Conservation (phyloP, 306 rosid species). For the Purshia tridentata region DNA sequence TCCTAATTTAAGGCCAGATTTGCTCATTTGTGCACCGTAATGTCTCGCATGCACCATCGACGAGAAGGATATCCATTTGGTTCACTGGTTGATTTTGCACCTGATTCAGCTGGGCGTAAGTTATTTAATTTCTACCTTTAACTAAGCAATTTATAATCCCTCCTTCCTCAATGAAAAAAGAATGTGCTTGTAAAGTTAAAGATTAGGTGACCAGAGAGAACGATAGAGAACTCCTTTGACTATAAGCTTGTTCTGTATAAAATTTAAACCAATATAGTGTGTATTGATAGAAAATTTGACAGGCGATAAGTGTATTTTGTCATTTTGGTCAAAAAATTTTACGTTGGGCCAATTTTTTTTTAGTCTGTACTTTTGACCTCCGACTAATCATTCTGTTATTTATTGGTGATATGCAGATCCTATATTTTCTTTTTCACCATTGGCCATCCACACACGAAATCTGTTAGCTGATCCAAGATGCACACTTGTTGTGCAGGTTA, state of each 20-base stretch:
- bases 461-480: conserved; percentile 93
- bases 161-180: neutral
- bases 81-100: conserved; percentile 97
- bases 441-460: conserved; percentile 96
- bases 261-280: neutral
- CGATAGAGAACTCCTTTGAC: neutral
- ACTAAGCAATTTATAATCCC: neutral
- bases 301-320: conserved; percentile 1
- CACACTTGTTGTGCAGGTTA: conserved; percentile 97
- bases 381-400: neutral
- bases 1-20: conserved; percentile 83
- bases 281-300: neutral
- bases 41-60: conserved; percentile 99
- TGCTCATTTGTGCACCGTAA: conserved; percentile 98
- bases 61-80: conserved; percentile 99
- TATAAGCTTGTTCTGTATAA: neutral
- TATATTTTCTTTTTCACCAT: conserved; percentile 91
- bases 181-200: neutral
- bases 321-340: neutral
- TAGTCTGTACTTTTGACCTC: conserved; percentile 4
- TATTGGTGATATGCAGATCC: conserved; percentile 59
- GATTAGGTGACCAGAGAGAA: neutral
- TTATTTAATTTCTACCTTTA: conserved; percentile 19
- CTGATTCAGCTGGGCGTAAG: conserved; percentile 96
- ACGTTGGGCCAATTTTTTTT: neutral